Conservation (phyloP, 1,139 yeast genomes). For the Yamadazyma sp. region DNA sequence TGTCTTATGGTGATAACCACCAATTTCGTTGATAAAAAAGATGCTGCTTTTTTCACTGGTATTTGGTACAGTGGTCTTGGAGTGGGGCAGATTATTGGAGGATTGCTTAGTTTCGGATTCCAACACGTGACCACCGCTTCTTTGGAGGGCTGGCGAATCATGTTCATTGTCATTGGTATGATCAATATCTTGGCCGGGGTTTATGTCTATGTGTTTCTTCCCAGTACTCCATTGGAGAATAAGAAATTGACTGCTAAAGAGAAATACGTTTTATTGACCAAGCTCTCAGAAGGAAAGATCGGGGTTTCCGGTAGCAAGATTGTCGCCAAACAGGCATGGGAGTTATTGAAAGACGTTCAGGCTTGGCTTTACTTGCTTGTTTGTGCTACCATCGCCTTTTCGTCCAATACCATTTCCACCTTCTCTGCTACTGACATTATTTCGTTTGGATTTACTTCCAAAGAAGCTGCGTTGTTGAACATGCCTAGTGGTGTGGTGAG, state of each 20-base stretch:
- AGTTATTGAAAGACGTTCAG: slow-evolving; percentile 45
- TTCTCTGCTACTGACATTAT: slow-evolving; percentile 42
- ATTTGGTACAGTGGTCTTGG: slow-evolving; percentile 43
- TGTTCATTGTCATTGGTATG: slow-evolving; percentile 36
- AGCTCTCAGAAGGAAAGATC: slow-evolving; percentile 20
- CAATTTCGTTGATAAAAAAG: slow-evolving; percentile 40
- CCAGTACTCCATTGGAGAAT: slow-evolving; percentile 23
- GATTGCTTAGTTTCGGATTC: slow-evolving; percentile 38
- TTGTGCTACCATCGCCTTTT: slow-evolving; percentile 24
- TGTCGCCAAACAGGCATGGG: slow-evolving; percentile 43
- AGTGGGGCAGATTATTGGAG: slow-evolving; percentile 38
- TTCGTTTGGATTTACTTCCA: slow-evolving; percentile 26
- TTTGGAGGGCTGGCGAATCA: slow-evolving; percentile 34
- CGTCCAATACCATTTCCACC: slow-evolving; percentile 45
- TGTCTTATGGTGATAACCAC: slow-evolving; percentile 41
- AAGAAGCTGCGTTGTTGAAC: slow-evolving; percentile 14
- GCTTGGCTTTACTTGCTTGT: slow-evolving; percentile 43
- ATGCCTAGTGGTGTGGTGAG: slow-evolving; percentile 19
- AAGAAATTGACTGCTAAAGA: slow-evolving; percentile 36
- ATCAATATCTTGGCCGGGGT: slow-evolving; percentile 32
- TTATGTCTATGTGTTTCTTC: slow-evolving; percentile 26
- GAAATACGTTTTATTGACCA: slow-evolving; percentile 27
- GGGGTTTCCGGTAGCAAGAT: slow-evolving; percentile 46
- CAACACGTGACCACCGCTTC: slow-evolving; percentile 29
- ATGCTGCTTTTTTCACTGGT: slow-evolving; percentile 36